Conservation (phyloP, 73 alveolate genomes). For the Paramecium biaurelia region DNA sequence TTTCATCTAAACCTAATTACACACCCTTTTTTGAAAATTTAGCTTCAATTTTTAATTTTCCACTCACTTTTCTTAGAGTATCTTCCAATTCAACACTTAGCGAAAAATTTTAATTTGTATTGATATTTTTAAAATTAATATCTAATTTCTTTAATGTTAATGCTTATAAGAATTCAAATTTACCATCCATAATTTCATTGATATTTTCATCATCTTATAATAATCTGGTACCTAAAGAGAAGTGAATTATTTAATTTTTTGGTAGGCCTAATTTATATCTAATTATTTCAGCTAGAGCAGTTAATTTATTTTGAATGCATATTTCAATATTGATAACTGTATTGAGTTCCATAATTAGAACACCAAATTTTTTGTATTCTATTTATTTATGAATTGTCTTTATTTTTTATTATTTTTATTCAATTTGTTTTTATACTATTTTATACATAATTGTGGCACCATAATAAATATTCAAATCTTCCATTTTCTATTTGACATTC, state of each 20-base stretch:
- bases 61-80: background rate
- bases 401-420: background rate
- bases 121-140: background rate
- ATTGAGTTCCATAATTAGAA: background rate
- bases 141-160: background rate
- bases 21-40: background rate
- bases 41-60: background rate
- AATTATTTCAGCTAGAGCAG: background rate
- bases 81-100: background rate
- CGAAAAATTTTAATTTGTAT: background rate
- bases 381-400: background rate
- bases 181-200: background rate
- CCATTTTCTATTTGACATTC: background rate
- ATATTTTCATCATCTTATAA: background rate
- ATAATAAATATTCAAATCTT: background rate
- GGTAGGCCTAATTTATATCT: background rate
- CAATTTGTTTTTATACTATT: background rate
- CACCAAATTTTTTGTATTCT: background rate
- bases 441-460: background rate
- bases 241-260: background rate
- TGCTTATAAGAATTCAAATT: background rate
- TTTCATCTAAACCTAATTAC: background rate
- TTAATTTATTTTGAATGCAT: background rate
- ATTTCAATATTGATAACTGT: background rate
- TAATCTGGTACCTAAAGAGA: background rate